Base-by-base conservation (phyloP, 768 basidiomycete species). In the Crassisporium funariophilum region DNA sequence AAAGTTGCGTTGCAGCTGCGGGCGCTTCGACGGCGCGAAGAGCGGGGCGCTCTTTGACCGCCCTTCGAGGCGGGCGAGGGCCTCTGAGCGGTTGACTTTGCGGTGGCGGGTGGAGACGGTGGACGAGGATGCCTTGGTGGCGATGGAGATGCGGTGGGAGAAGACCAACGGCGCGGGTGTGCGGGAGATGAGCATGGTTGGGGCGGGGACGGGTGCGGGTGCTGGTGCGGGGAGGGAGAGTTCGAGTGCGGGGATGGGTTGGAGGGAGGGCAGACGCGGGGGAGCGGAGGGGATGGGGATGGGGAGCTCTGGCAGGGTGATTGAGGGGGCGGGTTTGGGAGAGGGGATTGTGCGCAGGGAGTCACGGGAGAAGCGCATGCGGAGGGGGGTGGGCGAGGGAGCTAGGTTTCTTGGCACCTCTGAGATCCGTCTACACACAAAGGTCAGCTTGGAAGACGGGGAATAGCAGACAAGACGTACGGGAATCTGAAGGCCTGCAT, bases 31-130 rank as follows among this genome's bases (percentile, higher is more conserved):
- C 4, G 49, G 55, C 22, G n/a, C 53, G 44, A 24, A 38, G 39
- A 36, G 48, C 12, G 46, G 50, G 22, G 44, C 41, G 38, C 35
- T 41, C 21, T 41, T 57, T 41, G 46, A 62, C 63, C 23, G 76
- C 12, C 85, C 85, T 53, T 87, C 86, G 19, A 87, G 75, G 20
- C 77, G 70, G 0, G 83, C 84, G 5, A 87, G 77, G 0, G 86
- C 85, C 17, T 79, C 75, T 33, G 76, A 77, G 19, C 81, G 76
- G 57, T 82, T 80, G 46, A 63, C 62, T 33, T 63, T 64, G 12
- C 78, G 74, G 2, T 69, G 72, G 46, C 67, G 65, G 1, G 81
- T 77, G 3, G 75, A 76, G 34, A 74, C 71, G 2, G 79, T 75
- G 1, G 69, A 66, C 2, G 52, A 8, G 19, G 56, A 61, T 7